Evolutionary conservation across 148 eudicot species (phyloP).

Genomic region (Cornus kousa): DNA sequence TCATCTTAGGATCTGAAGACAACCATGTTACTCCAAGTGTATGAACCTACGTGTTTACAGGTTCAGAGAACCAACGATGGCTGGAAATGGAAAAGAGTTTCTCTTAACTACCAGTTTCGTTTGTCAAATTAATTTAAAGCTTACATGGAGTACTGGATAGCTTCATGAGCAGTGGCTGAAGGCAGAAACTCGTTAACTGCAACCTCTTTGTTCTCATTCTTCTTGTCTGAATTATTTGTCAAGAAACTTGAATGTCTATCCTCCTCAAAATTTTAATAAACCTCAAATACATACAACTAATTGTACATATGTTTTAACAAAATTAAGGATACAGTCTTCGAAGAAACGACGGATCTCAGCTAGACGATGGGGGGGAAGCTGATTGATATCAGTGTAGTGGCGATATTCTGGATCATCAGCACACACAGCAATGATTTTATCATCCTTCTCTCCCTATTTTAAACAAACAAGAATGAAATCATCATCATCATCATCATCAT

Average conservation of each 20-base stretch:
- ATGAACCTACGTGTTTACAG: not conserved
- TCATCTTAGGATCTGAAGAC: not conserved
- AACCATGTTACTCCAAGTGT: not conserved
- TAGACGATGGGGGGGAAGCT: not conserved
- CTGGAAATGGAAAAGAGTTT: not conserved
- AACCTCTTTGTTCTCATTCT: conserved; percentile 34
- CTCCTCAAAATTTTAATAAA: not conserved
- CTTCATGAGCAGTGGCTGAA: conserved; percentile 21
- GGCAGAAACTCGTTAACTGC: conserved; percentile 32
- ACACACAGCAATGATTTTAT: not conserved
- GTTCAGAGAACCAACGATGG: not conserved
- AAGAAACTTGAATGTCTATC: not conserved
- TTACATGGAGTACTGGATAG: conserved; percentile 31
- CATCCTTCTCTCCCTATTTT: not conserved
- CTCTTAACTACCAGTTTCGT: not conserved
- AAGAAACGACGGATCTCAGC: not conserved
- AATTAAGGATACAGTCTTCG: not conserved
- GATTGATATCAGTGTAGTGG: not conserved
- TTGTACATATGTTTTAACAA: no score
- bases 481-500: not conserved
- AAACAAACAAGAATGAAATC: no score
- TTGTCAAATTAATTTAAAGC: conserved; percentile 3
- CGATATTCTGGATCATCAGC: not conserved
- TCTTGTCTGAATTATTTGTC: conserved; percentile 24
- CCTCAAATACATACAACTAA: not conserved